Conservation (phyloP, 345 rosid genomes). For the Pistacia vera region DNA sequence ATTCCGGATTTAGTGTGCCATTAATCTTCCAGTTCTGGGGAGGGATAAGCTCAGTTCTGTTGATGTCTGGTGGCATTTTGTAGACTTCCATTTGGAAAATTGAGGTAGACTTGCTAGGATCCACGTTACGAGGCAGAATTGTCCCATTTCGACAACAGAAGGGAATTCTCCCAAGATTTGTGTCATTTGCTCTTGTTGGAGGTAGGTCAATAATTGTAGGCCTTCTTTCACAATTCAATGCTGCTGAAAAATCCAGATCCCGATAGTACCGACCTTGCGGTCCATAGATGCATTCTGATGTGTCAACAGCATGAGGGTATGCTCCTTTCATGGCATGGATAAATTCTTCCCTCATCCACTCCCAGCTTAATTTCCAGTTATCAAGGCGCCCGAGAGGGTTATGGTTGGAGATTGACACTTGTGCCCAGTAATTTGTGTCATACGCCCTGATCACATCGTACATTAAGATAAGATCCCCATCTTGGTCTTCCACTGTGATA, state of each 20-base stretch:
- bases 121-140: constrained; percentile 70
- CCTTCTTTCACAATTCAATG: constrained; percentile 75
- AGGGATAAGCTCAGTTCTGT: constrained; percentile 60
- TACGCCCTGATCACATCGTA: constrained; percentile 78
- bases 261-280: constrained; percentile 55
- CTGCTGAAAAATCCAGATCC: constrained; percentile 61
- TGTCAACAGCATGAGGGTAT: constrained; percentile 71
- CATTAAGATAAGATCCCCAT: constrained; percentile 89
- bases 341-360: constrained; percentile 85
- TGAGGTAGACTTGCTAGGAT: constrained; percentile 77
- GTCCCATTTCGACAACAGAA: constrained; percentile 89
- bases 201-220: constrained; percentile 88
- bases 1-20: constrained; percentile 79
- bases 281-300: constrained; percentile 78
- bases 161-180: constrained; percentile 62
- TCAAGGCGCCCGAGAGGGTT: constrained; percentile 93
- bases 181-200: constrained; percentile 71
- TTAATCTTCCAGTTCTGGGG: constrained; percentile 83
- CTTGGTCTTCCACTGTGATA: constrained; percentile 56
- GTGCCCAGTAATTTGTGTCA: constrained; percentile 69
- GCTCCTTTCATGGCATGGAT: constrained; percentile 86
- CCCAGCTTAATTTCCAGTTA: constrained; percentile 89
- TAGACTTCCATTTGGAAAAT: constrained; percentile 78
- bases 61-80: constrained; percentile 89
- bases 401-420: constrained; percentile 80